Conservation (phyloP, 2,329 filamentous ascomycete species). For the Sporothrix inflata region DNA sequence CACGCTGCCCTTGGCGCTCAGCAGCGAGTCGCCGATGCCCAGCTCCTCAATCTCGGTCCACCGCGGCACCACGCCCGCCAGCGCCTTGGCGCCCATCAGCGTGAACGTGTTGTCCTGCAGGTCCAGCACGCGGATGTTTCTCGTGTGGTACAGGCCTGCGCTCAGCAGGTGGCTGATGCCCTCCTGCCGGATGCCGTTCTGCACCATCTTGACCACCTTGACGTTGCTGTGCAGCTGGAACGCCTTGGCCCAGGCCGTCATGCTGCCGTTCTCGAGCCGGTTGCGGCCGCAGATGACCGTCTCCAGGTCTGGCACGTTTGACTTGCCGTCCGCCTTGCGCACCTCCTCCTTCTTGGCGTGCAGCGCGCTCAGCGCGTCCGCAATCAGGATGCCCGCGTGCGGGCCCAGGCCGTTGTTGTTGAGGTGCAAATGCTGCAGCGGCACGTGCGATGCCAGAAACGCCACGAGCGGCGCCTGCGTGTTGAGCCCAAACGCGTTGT, state of each 20-base stretch:
- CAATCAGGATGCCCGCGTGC: constrained; percentile 84
- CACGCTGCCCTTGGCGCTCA: constrained; percentile 76
- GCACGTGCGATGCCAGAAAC: constrained; percentile 85
- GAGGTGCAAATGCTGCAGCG: constrained; percentile 89
- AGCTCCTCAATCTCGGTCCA: constrained; percentile 82
- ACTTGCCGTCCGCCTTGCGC: constrained; percentile 61
- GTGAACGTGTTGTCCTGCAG: constrained; percentile 99
- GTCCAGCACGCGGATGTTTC: constrained; percentile 75
- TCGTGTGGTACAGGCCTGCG: constrained; percentile 74
- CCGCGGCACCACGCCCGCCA: constrained; percentile 72
- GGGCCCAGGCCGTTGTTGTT: constrained; percentile 99
- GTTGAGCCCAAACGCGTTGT: constrained; percentile 97
- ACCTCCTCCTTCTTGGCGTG: constrained; percentile 83
- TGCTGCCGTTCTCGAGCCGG: constrained; percentile 88
- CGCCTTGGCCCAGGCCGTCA: constrained; percentile 90
- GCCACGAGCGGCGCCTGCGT: constrained; percentile 90
- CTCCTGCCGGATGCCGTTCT: constrained; percentile 95
- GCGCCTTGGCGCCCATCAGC: constrained; percentile 72
- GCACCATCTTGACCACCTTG: constrained; percentile 91
- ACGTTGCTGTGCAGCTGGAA: constrained; percentile 83
- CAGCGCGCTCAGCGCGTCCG: constrained; percentile 81
- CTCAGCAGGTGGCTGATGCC: constrained; percentile 82
- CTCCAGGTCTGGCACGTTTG: constrained; percentile 75
- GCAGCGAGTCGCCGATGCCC: constrained; percentile 84
- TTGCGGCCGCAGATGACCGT: constrained; percentile 98